A percentile compares a stretch with the other conserved stretches of the same genome.
Evolutionary conservation across 2,329 filamentous ascomycete genomes (phyloP).

Genomic region (Pseudogymnoascus sp.): DNA sequence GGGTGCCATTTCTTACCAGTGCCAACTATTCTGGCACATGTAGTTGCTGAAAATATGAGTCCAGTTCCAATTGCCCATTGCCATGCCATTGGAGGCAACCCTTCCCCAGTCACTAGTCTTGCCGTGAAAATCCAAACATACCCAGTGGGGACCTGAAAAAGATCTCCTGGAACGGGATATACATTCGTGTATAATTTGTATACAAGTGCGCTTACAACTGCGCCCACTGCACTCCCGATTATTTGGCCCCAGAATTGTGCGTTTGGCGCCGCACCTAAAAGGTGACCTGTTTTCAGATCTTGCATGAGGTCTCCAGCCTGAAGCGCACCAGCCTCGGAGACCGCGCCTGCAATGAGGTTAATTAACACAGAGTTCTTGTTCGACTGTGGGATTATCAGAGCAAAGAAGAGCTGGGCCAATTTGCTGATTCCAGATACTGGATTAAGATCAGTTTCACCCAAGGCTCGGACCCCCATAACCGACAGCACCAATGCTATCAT

Average conservation of each 20-base stretch:
- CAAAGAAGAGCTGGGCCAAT: conserved; percentile 91
- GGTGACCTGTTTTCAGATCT: conserved; percentile 90
- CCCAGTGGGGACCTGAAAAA: conserved; percentile 90
- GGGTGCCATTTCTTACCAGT: conserved; percentile 57
- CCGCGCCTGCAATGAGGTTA: conserved; percentile 87
- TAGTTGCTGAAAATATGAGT: conserved; percentile 63
- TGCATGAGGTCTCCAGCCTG: conserved; percentile 97
- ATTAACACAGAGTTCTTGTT: conserved; percentile 85
- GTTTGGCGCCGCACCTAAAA: conserved; percentile 84
- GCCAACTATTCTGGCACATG: conserved; percentile 57
- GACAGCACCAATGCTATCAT: conserved; percentile 75
- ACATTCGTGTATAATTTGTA: conserved; percentile 88
- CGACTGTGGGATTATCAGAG: conserved; percentile 73
- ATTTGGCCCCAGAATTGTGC: conserved; percentile 97
- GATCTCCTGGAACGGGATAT: conserved; percentile 77
- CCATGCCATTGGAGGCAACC: conserved; percentile 74
- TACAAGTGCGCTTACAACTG: conserved; percentile 75
- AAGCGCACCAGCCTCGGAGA: conserved; percentile 76
- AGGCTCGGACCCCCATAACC: conserved; percentile 63
- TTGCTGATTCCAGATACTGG: conserved; percentile 96
- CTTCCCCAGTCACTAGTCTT: conserved; percentile 82
- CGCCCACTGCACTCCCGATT: conserved; percentile 79
- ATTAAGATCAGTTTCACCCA: conserved; percentile 85
- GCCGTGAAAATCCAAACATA: conserved; percentile 99
- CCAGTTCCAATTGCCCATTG: conserved; percentile 74